Percentiles rank a stretch among this genome's conserved stretches.
These are phyloP conservation scores for Pochonia chlamydosporia DNA, from an alignment of 2,329 filamentous ascomycete genomes.

Conservation along the genomic window DNA sequence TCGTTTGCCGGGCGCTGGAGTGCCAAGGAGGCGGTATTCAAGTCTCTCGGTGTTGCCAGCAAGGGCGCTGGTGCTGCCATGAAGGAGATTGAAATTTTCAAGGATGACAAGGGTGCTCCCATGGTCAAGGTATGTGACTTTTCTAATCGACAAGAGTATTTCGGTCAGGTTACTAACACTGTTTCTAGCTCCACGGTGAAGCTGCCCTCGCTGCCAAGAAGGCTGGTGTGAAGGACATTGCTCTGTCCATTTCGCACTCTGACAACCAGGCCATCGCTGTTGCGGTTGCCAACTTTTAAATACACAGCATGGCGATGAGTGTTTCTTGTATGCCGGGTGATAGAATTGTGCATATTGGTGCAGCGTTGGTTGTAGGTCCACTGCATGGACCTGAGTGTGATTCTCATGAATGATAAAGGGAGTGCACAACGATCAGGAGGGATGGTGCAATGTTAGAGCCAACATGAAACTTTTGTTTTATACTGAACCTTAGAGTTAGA, in stretches of 20 bases:
- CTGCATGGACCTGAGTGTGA: background rate
- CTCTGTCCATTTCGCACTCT: slow-evolving; percentile 92
- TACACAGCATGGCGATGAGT: slow-evolving; percentile 2
- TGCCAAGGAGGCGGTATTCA: slow-evolving; percentile 98
- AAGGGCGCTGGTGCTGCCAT: slow-evolving; percentile 84
- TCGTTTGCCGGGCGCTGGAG: slow-evolving; percentile 95
- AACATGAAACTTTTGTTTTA: background rate
- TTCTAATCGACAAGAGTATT: background rate
- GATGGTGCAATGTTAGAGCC: background rate
- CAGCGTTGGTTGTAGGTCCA: background rate
- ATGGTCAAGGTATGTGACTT: slow-evolving; percentile 67
- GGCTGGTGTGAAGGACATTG: slow-evolving; percentile 82
- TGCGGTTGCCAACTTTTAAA: slow-evolving; percentile 74
- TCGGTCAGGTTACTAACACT: slow-evolving; percentile 29
- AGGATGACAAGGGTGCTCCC: slow-evolving; percentile 76
- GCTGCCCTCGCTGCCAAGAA: slow-evolving; percentile 78
- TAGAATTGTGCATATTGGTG: background rate
- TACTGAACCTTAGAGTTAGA: slow-evolving; percentile 3
- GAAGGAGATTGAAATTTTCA: slow-evolving; percentile 90
- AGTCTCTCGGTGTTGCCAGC: slow-evolving; percentile 82
- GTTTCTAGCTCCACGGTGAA: slow-evolving; percentile 70
- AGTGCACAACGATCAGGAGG: background rate
- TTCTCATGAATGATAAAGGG: background rate
- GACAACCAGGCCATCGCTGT: slow-evolving; percentile 93
- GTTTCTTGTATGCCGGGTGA: slow-evolving; percentile 11